Base-by-base conservation (phyloP, 108 stramenopile species). In the Aurantiochytrium sp. region DNA sequence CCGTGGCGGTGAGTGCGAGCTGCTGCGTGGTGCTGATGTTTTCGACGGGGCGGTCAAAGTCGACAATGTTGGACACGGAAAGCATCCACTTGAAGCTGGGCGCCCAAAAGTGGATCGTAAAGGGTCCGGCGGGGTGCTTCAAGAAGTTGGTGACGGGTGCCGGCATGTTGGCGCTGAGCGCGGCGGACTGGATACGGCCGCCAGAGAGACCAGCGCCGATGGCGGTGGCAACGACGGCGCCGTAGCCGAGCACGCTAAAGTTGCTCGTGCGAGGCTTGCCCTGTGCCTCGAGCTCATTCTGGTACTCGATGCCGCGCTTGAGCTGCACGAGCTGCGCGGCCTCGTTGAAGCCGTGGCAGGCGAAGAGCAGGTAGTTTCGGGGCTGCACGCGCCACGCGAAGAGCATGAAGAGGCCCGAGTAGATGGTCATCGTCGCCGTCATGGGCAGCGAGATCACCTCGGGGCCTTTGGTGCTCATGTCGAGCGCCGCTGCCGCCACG, bases 371-470 rank as follows among this genome's bases (percentile, higher is more conserved):
- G 72, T 92, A 92, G 44, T 92, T 92, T 25, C 91, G 60, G 5
- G 91, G 91, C 88, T 92, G 91, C 5, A 92, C 91, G 58, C 88
- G 88, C 90, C 88, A 90, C 2, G 91, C 90, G 35, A 92, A 92
- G n/a, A 90, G 88, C 90, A 90, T 88, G 58, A 92, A 92, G 29
- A 92, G 45, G 49, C 88, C 29, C 10, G 76, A 87, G 72, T 92
- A 92, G 21, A 90, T 89, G 51, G 58, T 88, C 87, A 92, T 69
- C 12, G 60, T 89, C 5, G 35, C 87, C 0, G 91, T 92, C 91
- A 92, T 92, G n/a, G 69, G 69, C 35, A 44, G 58, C 28, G 88
- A 88, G 44, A 92, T 92, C 59, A 88, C 87, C 69, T 92, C 91
- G 12, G 89, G 90, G 19, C 88, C 73, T 64, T 91, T 91, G 25